Evolutionary conservation across 78 protist species (phyloP).

Genomic region (Pelomyxa schiedti): DNA sequence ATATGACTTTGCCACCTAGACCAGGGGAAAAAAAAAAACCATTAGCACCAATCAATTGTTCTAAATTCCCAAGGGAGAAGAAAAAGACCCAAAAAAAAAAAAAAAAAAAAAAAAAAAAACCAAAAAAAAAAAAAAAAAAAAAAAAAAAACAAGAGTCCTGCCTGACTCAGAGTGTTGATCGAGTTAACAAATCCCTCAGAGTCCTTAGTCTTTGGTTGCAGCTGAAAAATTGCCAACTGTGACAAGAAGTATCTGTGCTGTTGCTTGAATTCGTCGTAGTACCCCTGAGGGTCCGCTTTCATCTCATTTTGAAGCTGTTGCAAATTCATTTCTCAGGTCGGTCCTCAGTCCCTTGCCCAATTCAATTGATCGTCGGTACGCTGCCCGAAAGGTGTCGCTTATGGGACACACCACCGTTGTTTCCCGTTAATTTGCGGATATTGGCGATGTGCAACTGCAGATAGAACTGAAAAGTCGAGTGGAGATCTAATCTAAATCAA

Average conservation of each 20-base stretch:
- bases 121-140: not conserved
- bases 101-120: not conserved
- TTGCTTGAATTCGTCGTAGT: slow-evolving; percentile 67
- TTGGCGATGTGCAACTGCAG: too few species aligned
- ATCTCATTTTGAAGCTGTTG: slow-evolving; percentile 66
- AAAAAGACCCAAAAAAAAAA: not conserved
- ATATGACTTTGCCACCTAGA: slow-evolving; percentile 49
- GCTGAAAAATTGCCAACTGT: slow-evolving; percentile 38
- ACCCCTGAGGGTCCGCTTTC: slow-evolving; percentile 66
- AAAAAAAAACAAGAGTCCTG: not conserved
- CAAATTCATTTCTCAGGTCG: too few species aligned
- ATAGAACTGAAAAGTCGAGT: too few species aligned
- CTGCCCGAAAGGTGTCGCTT: too few species aligned
- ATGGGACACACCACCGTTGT: too few species aligned
- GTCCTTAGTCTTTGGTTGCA: slow-evolving; percentile 42
- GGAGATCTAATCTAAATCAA: too few species aligned
- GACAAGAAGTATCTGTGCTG: slow-evolving; percentile 58
- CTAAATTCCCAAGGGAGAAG: not conserved
- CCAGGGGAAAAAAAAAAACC: not conserved
- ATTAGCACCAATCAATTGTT: not conserved
- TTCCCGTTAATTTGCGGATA: too few species aligned
- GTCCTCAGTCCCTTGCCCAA: too few species aligned
- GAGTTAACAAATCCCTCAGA: slow-evolving; percentile 32
- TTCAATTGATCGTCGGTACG: too few species aligned
- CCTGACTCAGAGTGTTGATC: slow-evolving; percentile 47